These are phyloP conservation scores for Jaapia argillacea DNA, from an alignment of 768 basidiomycete genomes.

Conservation along the genomic window DNA sequence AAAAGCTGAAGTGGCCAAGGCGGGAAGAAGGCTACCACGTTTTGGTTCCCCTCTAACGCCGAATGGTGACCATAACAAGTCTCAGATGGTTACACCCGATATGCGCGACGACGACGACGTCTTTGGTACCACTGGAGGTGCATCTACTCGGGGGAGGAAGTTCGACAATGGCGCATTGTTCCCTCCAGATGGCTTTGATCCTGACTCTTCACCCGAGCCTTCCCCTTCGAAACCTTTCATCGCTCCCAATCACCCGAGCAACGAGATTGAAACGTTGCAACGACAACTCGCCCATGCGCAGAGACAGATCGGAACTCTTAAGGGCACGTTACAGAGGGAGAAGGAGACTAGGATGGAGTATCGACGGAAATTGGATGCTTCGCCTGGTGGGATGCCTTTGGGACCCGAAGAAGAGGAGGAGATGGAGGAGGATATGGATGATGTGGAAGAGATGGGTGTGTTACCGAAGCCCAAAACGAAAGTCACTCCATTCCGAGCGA, in stretches of 20 bases:
- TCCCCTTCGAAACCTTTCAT: conserved; percentile 55
- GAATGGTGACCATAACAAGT: conserved; percentile 26
- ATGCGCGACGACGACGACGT: conserved; percentile 52
- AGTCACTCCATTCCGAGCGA: conserved; percentile 46
- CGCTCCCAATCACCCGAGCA: conserved; percentile 63
- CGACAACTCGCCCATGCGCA: conserved; percentile 81
- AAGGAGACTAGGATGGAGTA: conserved; percentile 73
- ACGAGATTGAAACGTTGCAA: conserved; percentile 75
- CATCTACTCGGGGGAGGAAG: conserved; percentile 51
- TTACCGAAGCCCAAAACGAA: conserved; percentile 25
- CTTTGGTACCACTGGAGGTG: conserved; percentile 50
- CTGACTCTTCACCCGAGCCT: conserved; percentile 45
- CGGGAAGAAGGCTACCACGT: conserved; percentile 48
- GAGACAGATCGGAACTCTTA: conserved; percentile 74
- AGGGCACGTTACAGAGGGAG: conserved; percentile 70
- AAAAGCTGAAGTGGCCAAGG: conserved; percentile 62
- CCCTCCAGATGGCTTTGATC: conserved; percentile 33
- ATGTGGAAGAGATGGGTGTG: conserved; percentile 3
- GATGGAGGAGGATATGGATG: conserved; percentile 13
- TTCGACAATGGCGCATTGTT: conserved; percentile 39
- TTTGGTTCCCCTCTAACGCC: conserved; percentile 73
- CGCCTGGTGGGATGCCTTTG: conserved; percentile 28
- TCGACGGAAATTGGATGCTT: conserved; percentile 39
- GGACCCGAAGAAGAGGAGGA: conserved; percentile 27
- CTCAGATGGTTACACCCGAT: conserved; percentile 40